Evolutionary conservation across 108 stramenopile species (phyloP).

Genomic region (Skeletonema tropicum): DNA sequence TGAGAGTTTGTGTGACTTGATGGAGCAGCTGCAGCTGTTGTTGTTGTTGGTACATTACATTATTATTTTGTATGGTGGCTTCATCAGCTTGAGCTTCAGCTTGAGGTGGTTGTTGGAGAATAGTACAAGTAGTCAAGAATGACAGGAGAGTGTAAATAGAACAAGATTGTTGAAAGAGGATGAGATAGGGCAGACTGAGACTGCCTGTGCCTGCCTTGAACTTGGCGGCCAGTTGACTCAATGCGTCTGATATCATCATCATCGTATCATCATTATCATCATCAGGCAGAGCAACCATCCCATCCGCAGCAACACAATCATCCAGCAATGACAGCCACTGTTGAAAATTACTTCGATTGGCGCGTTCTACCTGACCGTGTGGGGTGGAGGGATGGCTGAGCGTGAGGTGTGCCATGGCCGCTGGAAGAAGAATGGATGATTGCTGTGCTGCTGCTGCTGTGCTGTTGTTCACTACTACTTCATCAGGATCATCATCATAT

Average conservation of each 20-base stretch:
- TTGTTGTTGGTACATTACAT: neutral
- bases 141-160: conserved; percentile 59
- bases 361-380: conserved; percentile 13
- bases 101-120: neutral
- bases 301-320: conserved; percentile 30
- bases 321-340: conserved; percentile 36
- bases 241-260: neutral
- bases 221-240: neutral
- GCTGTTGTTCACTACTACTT: conserved; percentile 9
- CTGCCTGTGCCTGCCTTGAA: neutral
- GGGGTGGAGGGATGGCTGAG: conserved; percentile 61
- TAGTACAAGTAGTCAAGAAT: conserved; percentile 45
- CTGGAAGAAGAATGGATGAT: neutral
- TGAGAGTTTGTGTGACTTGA: conserved; percentile 5
- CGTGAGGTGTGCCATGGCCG: conserved; percentile 51
- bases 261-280: no score
- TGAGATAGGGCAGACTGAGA: conserved; percentile 27
- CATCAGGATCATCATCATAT: conserved; percentile 8
- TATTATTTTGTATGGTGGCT: no score
- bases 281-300: no score
- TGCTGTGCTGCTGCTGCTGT: neutral
- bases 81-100: no score
- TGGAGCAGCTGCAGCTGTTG: conserved; percentile 3
- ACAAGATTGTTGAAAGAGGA: conserved; percentile 25
- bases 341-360: conserved; percentile 16